These are phyloP conservation scores for Massarina eburnea DNA, from an alignment of 2,329 filamentous ascomycete species.

Conservation along the genomic window DNA sequence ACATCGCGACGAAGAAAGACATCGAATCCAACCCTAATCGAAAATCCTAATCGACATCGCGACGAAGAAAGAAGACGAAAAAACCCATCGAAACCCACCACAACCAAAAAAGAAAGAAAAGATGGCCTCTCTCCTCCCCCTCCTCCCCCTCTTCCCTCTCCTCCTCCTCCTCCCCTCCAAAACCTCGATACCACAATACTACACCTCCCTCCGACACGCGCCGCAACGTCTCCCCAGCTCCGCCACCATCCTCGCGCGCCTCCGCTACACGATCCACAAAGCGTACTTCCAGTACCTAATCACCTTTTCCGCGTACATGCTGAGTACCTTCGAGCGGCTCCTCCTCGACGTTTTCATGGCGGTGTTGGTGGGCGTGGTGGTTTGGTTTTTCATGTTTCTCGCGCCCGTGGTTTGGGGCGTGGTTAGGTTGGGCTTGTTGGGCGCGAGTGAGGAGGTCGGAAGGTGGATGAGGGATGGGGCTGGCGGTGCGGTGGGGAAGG, in stretches of 20 bases:
- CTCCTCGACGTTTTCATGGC: constrained; percentile 5
- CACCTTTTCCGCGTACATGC: constrained; percentile 7
- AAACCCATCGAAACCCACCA: too few relatives aligned
- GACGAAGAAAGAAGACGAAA: too few relatives aligned
- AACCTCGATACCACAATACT: background rate
- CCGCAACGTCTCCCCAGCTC: background rate
- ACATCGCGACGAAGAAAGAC: too few relatives aligned
- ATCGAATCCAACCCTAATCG: too few relatives aligned
- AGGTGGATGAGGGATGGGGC: background rate
- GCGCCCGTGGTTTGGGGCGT: background rate
- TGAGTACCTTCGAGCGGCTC: constrained; percentile 5
- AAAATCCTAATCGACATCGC: too few relatives aligned
- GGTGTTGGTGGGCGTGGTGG: background rate
- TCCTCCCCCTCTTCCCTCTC: background rate
- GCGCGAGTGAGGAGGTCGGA: background rate
- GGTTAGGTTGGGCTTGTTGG: background rate
- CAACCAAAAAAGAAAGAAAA: background rate
- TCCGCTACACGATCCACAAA: constrained; percentile 7
- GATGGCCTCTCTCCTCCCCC: background rate
- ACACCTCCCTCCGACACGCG: constrained; percentile 4
- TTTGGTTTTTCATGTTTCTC: constrained; percentile 1
- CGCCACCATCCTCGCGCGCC: background rate
- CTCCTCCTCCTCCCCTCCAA: background rate
- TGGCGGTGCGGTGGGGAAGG: background rate
- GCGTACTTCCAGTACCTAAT: constrained; percentile 9